phyloP scores from a whole-genome alignment of 768 basidiomycete genomes.

The Fomitopsis pulvina region DNA sequence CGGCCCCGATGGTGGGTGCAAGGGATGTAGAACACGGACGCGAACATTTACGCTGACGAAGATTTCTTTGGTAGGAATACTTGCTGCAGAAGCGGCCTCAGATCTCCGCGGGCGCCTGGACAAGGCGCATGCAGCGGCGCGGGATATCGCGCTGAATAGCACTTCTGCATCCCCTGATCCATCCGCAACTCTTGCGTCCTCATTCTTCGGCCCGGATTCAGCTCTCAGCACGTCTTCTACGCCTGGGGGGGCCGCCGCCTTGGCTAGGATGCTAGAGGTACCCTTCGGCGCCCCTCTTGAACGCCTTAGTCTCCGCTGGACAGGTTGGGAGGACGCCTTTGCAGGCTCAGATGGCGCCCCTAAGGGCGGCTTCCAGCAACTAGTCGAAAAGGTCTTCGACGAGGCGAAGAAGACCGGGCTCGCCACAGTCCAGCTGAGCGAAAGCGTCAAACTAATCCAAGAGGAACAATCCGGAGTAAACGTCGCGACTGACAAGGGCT shows the following conservation, averaged over 20 bases:
- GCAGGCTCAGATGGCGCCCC: not conserved
- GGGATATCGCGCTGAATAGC: not conserved
- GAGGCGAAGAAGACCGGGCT: not conserved
- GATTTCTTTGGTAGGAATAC: not conserved
- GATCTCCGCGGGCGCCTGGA: not conserved
- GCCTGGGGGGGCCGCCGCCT: not conserved
- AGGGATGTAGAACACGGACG: too few relatives aligned
- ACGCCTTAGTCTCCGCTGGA: not conserved
- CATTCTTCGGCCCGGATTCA: not conserved
- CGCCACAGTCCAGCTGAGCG: not conserved
- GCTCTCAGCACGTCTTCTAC: not conserved
- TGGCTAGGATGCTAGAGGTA: not conserved
- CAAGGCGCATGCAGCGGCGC: not conserved
- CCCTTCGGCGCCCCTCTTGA: not conserved
- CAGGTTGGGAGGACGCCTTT: not conserved
- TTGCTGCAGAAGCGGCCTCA: not conserved
- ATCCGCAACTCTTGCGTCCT: not conserved
- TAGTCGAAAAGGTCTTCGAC: not conserved
- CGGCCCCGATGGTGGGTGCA: not conserved
- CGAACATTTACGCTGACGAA: not conserved
- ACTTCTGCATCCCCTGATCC: not conserved
- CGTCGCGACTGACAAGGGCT: not conserved
- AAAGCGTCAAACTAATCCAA: not conserved
- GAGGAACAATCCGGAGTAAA: not conserved
- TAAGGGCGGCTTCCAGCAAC: not conserved